phyloP scores from a whole-genome alignment of 75 land plant genomes.

The Gnetum montanum region DNA sequence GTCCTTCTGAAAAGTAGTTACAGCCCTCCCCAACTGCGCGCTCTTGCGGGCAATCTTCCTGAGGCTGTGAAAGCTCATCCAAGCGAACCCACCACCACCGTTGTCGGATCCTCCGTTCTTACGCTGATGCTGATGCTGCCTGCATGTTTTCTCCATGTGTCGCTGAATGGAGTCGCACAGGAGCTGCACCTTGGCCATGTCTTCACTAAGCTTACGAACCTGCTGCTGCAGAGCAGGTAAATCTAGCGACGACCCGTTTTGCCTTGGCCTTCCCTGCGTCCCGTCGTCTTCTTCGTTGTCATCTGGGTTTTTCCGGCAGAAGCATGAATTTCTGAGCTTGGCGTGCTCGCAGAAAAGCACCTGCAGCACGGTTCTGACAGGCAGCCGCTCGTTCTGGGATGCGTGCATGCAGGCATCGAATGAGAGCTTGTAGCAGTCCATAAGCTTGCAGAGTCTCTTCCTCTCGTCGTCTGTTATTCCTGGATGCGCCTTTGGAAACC shows the following conservation, averaged over 20 bases:
- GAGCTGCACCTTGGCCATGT: constrained; percentile 35
- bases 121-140: constrained; percentile 16
- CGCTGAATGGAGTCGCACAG: constrained; percentile 26
- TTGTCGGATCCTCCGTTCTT: too few relatives aligned
- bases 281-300: constrained; percentile 17
- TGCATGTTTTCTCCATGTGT: constrained; percentile 28
- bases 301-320: constrained; percentile 24
- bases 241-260: not conserved
- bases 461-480: constrained; percentile 45
- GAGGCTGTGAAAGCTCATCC: not conserved
- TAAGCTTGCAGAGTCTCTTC: constrained; percentile 42
- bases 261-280: not conserved
- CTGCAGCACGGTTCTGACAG: constrained; percentile 62
- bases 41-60: not conserved
- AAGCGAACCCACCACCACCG: not conserved
- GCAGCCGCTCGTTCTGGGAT: constrained; percentile 71
- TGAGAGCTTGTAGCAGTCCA: constrained; percentile 61
- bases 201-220: constrained; percentile 33
- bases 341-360: constrained; percentile 50
- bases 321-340: constrained; percentile 20
- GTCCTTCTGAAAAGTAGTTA: too few relatives aligned
- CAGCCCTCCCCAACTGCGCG: too few relatives aligned
- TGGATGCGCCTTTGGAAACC: constrained; percentile 70
- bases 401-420: constrained; percentile 65
- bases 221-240: constrained; percentile 27